phyloP scores from a whole-genome alignment of 768 basidiomycete species.

The Podaxis sp. region DNA sequence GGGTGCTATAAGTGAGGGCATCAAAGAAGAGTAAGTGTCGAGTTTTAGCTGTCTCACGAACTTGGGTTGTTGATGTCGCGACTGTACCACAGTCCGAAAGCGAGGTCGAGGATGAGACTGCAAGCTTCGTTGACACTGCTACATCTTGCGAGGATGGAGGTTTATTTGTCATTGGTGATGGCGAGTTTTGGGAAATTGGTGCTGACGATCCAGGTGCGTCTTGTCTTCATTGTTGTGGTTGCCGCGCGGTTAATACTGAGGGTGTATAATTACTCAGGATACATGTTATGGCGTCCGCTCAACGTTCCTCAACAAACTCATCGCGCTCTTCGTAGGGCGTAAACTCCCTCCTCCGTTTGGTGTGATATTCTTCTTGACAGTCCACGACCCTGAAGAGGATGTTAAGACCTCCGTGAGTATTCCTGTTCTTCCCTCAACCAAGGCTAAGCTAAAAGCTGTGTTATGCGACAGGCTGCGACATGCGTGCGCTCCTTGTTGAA shows the following conservation, averaged over 20 bases:
- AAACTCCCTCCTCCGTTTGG: slow-evolving; percentile 76
- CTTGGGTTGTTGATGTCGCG: background rate
- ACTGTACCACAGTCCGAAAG: slow-evolving; percentile 42
- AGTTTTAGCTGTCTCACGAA: slow-evolving; percentile 12
- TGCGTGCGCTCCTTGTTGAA: slow-evolving; percentile 52
- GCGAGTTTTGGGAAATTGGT: slow-evolving; percentile 68
- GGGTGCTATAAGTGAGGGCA: slow-evolving; percentile 54
- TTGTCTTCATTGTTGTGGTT: background rate
- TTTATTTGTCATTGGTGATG: slow-evolving; percentile 55
- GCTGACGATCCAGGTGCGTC: slow-evolving; percentile 70
- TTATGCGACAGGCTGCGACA: slow-evolving; percentile 44
- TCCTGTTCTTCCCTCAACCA: background rate
- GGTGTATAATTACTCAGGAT: slow-evolving; percentile 52
- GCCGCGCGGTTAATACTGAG: background rate
- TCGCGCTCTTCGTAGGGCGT: slow-evolving; percentile 56
- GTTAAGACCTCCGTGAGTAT: slow-evolving; percentile 60
- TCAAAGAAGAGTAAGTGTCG: slow-evolving; percentile 44
- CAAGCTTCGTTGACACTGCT: slow-evolving; percentile 80
- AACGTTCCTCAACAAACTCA: slow-evolving; percentile 72
- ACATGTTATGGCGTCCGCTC: slow-evolving; percentile 84
- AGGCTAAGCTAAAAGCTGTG: background rate
- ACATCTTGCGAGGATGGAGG: slow-evolving; percentile 63
- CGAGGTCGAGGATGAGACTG: slow-evolving; percentile 76
- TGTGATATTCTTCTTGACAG: slow-evolving; percentile 81
- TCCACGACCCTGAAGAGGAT: slow-evolving; percentile 89